Percentiles rank a stretch among this genome's conserved stretches.
These are phyloP conservation scores for Aegilops bicornis DNA, from an alignment of 176 grass and related monocot species.

Conservation along the genomic window DNA sequence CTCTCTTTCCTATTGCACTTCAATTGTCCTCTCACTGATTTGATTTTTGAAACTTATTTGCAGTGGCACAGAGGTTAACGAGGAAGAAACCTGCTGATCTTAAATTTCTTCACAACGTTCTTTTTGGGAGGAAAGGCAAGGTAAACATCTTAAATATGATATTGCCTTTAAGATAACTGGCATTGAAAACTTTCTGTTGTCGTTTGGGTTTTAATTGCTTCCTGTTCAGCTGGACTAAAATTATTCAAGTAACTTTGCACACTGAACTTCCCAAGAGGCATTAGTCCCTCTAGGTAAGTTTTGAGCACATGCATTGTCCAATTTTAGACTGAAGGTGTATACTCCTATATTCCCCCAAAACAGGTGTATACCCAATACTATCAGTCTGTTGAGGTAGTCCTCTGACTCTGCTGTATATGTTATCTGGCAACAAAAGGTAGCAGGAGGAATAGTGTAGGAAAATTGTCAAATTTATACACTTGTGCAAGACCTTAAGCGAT, in stretches of 20 bases:
- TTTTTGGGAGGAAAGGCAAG: conserved; percentile 99
- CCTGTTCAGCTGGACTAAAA: conserved; percentile 14
- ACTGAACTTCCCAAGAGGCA: conserved; percentile 17
- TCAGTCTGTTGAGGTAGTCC: background rate
- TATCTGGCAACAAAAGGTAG: conserved; percentile 2
- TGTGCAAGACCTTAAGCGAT: background rate
- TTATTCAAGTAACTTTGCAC: background rate
- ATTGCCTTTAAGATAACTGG: background rate
- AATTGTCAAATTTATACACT: background rate
- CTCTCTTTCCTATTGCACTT: background rate
- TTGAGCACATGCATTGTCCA: background rate
- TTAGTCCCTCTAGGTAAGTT: background rate
- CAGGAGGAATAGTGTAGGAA: background rate
- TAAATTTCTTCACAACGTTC: conserved; percentile 86
- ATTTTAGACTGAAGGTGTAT: conserved; percentile 7
- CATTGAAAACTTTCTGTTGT: background rate
- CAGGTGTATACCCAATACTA: background rate
- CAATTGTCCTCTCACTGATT: conserved; percentile 18
- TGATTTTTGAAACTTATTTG: conserved; percentile 24
- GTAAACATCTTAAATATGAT: conserved; percentile 39
- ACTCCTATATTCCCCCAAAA: background rate
- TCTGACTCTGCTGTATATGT: background rate
- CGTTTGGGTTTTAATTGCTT: background rate
- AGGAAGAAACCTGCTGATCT: conserved; percentile 86
- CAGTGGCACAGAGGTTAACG: conserved; percentile 81